These are phyloP conservation scores for Talinum fruticosum DNA, from an alignment of 148 eudicot species.

Conservation along the genomic window DNA sequence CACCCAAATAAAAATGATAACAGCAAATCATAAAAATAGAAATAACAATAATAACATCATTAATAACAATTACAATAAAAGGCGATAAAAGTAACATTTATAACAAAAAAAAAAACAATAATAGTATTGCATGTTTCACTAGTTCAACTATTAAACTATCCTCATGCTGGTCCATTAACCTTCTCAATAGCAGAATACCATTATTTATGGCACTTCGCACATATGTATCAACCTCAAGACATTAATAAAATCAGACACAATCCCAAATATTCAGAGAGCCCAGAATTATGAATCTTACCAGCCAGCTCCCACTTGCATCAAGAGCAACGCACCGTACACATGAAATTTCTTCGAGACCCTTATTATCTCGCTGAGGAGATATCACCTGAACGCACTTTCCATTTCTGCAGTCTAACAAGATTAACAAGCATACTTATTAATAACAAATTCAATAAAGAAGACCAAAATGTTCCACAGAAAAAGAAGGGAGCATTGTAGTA, in stretches of 20 bases:
- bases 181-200: background rate
- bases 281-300: conserved; percentile 49
- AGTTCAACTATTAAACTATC: background rate
- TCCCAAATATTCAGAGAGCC: background rate
- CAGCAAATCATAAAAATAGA: background rate
- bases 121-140: background rate
- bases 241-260: background rate
- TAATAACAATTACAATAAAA: background rate
- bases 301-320: conserved; percentile 96
- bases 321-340: conserved; percentile 79
- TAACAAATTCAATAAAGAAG: background rate
- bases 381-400: conserved; percentile 77
- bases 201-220: background rate
- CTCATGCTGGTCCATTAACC: background rate
- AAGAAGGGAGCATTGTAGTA: background rate
- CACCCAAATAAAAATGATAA: too few relatives aligned
- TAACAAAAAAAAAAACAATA: too few relatives aligned
- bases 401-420: conserved; percentile 62
- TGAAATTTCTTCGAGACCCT: conserved; percentile 42
- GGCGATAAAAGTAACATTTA: too few relatives aligned
- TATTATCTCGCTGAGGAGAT: conserved; percentile 45
- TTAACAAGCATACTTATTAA: conserved; percentile 1
- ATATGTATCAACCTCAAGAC: background rate
- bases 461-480: background rate
- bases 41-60: background rate